Conservation (phyloP, 768 basidiomycete species). For the Aureoboletus auriporus region DNA sequence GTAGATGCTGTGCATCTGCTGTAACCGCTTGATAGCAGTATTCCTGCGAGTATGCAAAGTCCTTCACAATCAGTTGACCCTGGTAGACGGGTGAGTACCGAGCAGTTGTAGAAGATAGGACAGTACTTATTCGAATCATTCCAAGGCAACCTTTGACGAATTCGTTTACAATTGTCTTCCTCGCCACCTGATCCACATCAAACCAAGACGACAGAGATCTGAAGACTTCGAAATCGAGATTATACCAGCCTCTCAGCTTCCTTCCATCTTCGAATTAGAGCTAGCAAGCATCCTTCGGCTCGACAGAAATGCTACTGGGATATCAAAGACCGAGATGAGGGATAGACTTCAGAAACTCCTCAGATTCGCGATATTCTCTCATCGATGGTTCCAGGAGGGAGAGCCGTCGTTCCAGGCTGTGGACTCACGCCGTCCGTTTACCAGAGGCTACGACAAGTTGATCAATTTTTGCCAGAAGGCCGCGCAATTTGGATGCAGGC, state of each 20-base stretch:
- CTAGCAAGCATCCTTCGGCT: slow-evolving; percentile 1
- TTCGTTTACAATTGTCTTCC: slow-evolving; percentile 10
- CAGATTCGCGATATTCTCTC: slow-evolving; percentile 14
- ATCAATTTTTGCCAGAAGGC: slow-evolving; percentile 10
- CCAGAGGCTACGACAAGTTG: slow-evolving; percentile 10
- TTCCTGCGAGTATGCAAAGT: too few species aligned
- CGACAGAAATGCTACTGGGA: not conserved
- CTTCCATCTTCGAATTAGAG: slow-evolving; percentile 6
- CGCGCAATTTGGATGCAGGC: slow-evolving; percentile 4
- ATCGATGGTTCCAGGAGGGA: slow-evolving; percentile 11
- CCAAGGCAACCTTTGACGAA: slow-evolving; percentile 12
- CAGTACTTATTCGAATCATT: not conserved
- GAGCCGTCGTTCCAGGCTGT: slow-evolving; percentile 4
- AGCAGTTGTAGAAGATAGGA: not conserved
- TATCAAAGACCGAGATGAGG: not conserved
- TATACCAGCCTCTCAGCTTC: slow-evolving; percentile 2
- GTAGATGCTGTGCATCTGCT: too few species aligned
- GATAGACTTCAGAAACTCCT: slow-evolving; percentile 2
- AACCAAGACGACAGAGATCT: not conserved
- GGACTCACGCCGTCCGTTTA: slow-evolving; percentile 1
- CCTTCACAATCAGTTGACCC: slow-evolving; percentile 3
- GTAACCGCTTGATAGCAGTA: too few species aligned
- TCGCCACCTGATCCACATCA: slow-evolving; percentile 7
- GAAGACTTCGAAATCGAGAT: slow-evolving; percentile 5
- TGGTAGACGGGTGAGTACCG: slow-evolving; percentile 9